Conservation (phyloP, 2,329 filamentous ascomycete genomes). For the Claviceps maximensis region DNA sequence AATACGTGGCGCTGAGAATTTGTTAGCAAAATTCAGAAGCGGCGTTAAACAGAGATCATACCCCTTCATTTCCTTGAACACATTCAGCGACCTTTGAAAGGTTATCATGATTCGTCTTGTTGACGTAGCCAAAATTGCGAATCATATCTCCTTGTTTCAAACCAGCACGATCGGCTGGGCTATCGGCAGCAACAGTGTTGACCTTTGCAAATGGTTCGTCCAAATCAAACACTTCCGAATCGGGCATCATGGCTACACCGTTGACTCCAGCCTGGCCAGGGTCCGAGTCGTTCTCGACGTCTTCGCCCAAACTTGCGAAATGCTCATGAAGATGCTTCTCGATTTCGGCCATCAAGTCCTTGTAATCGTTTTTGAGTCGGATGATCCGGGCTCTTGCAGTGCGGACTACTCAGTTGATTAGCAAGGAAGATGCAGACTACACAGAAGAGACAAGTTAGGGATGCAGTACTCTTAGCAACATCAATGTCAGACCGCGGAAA, state of each 20-base stretch:
- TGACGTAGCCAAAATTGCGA: slow-evolving; percentile 72
- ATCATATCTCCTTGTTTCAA: slow-evolving; percentile 70
- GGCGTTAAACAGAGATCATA: slow-evolving; percentile 33
- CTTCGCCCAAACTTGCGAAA: slow-evolving; percentile 59
- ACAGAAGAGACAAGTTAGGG: neutral
- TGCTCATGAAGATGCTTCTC: slow-evolving; percentile 81
- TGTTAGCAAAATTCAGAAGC: slow-evolving; percentile 11
- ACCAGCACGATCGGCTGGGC: slow-evolving; percentile 74
- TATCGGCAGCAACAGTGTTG: slow-evolving; percentile 63
- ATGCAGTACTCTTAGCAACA: slow-evolving; percentile 81
- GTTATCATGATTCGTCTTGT: slow-evolving; percentile 73
- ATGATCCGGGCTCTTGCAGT: slow-evolving; percentile 90
- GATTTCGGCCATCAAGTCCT: slow-evolving; percentile 68
- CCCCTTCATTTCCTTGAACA: slow-evolving; percentile 80
- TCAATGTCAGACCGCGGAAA: slow-evolving; percentile 90
- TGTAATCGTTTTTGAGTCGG: slow-evolving; percentile 83
- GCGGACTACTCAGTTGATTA: slow-evolving; percentile 48
- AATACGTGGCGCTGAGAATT: slow-evolving; percentile 48
- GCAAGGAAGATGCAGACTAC: neutral
- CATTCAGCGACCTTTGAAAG: slow-evolving; percentile 78
- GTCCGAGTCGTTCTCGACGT: slow-evolving; percentile 21
- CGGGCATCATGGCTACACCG: slow-evolving; percentile 17
- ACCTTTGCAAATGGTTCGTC: slow-evolving; percentile 65
- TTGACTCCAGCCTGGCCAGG: slow-evolving; percentile 9
- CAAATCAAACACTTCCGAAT: slow-evolving; percentile 15